A percentile compares a stretch with the other conserved stretches of the same genome.
These are phyloP conservation scores for Martensiomyces pterosporus DNA, from an alignment of 192 early-diverging fungal genomes.

Conservation along the genomic window DNA sequence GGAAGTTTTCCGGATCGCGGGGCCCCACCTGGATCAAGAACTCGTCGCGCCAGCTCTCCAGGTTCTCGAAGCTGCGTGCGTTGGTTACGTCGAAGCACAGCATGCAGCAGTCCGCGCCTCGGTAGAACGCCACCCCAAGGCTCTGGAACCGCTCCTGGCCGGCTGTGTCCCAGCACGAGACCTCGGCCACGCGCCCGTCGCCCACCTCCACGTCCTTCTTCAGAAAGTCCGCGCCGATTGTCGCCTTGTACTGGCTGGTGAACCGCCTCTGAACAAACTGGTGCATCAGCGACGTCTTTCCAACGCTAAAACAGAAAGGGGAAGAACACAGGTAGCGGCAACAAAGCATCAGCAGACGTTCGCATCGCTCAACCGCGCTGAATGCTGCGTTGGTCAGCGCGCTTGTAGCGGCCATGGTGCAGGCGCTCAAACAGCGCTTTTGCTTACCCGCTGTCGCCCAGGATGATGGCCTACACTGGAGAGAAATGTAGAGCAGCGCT, in stretches of 20 bases:
- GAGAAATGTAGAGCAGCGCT: background rate
- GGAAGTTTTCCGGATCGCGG: constrained; percentile 94
- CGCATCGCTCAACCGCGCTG: no score
- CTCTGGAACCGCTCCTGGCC: constrained; percentile 99
- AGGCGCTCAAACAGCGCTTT: no score
- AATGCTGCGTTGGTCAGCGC: no score
- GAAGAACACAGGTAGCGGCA: no score
- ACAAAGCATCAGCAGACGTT: no score
- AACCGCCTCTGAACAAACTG: constrained; percentile 99
- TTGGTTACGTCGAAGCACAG: constrained; percentile 97
- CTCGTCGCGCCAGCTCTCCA: constrained; percentile 98
- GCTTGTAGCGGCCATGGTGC: no score
- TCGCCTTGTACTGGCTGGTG: constrained; percentile 97
- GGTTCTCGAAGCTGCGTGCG: constrained; percentile 87
- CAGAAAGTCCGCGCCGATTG: constrained; percentile 98
- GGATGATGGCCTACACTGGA: constrained; percentile 40
- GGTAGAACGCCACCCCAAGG: constrained; percentile 98
- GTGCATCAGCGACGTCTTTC: constrained; percentile 99
- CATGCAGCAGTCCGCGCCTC: constrained; percentile 98
- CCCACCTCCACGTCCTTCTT: constrained; percentile 91
- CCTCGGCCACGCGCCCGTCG: constrained; percentile 90
- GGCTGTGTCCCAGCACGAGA: constrained; percentile 98
- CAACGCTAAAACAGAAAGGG: no score
- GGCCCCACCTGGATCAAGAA: constrained; percentile 95
- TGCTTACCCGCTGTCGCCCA: constrained; percentile 60